These are phyloP conservation scores for Lachancea meyersii DNA, from an alignment of 805 yeast species.

Conservation along the genomic window DNA sequence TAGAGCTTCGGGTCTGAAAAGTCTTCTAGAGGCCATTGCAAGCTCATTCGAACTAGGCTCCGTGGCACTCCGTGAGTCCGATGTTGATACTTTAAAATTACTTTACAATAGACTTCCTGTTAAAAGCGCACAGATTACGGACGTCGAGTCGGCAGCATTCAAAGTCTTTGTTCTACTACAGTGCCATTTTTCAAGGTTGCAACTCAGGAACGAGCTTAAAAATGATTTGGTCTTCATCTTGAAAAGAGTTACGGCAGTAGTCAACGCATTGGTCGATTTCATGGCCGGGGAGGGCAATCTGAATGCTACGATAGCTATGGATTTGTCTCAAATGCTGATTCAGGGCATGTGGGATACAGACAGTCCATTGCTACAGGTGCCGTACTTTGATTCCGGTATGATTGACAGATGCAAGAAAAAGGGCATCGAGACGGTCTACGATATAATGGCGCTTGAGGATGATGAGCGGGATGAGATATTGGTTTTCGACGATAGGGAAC, in stretches of 20 bases:
- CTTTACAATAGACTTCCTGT: conserved; percentile 60
- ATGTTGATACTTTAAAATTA: conserved; percentile 41
- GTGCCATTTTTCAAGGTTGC: conserved; percentile 68
- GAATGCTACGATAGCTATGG: conserved; percentile 78
- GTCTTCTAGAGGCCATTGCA: conserved; percentile 58
- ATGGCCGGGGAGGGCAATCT: conserved; percentile 74
- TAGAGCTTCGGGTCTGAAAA: conserved; percentile 50
- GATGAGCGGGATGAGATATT: conserved; percentile 59
- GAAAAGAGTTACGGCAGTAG: conserved; percentile 41
- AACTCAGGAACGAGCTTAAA: conserved; percentile 54
- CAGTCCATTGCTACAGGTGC: conserved; percentile 74
- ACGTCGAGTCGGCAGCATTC: conserved; percentile 45
- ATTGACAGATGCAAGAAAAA: conserved; percentile 48
- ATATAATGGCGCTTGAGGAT: conserved; percentile 70
- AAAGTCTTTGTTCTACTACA: conserved; percentile 74
- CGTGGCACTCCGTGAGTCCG: conserved; percentile 58
- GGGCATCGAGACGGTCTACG: conserved; percentile 67
- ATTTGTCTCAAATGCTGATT: conserved; percentile 76
- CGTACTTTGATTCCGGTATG: conserved; percentile 47
- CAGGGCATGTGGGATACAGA: conserved; percentile 85
- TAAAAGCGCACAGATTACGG: conserved; percentile 35
- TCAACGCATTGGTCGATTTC: conserved; percentile 67
- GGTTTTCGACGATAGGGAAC: conserved; percentile 43
- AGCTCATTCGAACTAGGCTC: conserved; percentile 69
- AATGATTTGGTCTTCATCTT: conserved; percentile 53